Percentiles rank a stretch among this genome's conserved stretches.
These are phyloP conservation scores for Termitomyces sp. DNA, from an alignment of 768 basidiomycete species.

Conservation along the genomic window DNA sequence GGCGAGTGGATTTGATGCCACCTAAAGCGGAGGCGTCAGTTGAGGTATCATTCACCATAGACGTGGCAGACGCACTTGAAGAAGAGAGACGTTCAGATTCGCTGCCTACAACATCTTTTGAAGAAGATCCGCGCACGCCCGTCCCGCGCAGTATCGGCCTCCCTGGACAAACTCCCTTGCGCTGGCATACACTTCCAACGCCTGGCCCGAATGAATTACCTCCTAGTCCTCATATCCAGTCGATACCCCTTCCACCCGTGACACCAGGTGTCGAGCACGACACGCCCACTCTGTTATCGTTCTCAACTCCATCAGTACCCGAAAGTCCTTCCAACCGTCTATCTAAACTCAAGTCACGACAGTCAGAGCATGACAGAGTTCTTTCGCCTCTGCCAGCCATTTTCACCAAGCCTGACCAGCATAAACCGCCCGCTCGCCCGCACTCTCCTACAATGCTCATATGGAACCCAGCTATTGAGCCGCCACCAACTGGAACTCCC, in stretches of 20 bases:
- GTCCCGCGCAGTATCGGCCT: conserved; percentile 23
- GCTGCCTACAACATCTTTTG: conserved; percentile 12
- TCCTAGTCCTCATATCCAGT: conserved; percentile 48
- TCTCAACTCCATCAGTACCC: conserved; percentile 4
- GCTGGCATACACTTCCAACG: conserved; percentile 54
- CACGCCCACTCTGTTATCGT: conserved; percentile 11
- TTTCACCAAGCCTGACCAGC: conserved; percentile 14
- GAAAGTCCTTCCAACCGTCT: conserved; percentile 10
- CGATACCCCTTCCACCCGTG: conserved; percentile 43
- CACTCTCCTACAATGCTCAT: conserved; percentile 58
- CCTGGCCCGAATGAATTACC: conserved; percentile 61
- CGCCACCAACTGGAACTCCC: conserved; percentile 65
- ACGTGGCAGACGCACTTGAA: conserved; percentile 7
- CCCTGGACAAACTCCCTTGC: conserved; percentile 26
- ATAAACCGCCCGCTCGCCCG: conserved; percentile 34
- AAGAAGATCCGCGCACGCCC: conserved; percentile 35
- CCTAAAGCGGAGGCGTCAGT: conserved; percentile 26
- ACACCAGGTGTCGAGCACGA: conserved; percentile 29
- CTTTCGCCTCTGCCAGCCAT: conserved; percentile 15
- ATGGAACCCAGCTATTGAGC: conserved; percentile 82
- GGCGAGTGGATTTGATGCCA: conserved; percentile 84
- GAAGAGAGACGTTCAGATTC: conserved; percentile 6
- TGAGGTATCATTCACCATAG: not conserved
- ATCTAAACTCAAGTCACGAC: conserved; percentile 11
- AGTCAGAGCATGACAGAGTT: conserved; percentile 14